Percentiles rank a stretch among this genome's conserved stretches.
phyloP scores from a whole-genome alignment of 331 rosid genomes.

The Spiraea crenata region DNA sequence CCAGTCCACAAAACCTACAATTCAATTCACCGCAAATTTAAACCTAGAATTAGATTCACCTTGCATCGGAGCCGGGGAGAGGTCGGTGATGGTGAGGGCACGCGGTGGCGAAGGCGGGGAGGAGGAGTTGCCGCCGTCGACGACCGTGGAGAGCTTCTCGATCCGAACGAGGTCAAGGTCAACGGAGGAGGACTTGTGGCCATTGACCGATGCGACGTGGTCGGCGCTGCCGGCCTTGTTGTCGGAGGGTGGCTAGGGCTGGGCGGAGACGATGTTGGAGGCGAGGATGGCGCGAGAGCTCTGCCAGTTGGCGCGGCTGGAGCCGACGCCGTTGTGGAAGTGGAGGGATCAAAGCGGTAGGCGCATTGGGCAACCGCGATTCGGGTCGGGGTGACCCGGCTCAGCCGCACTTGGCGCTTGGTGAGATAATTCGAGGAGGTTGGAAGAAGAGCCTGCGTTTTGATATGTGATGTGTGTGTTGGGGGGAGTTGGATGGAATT shows the following conservation, averaged over 20 bases:
- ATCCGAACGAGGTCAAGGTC: slow-evolving; percentile 69
- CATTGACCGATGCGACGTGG: slow-evolving; percentile 56
- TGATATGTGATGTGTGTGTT: background rate
- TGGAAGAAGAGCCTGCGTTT: slow-evolving; percentile 62
- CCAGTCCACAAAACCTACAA: too few species aligned
- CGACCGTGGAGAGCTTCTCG: slow-evolving; percentile 25
- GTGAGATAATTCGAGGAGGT: slow-evolving; percentile 41
- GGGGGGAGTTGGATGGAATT: background rate
- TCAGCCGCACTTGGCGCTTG: background rate
- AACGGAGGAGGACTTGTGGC: slow-evolving; percentile 53
- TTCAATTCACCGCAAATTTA: too few species aligned
- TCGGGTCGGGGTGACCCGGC: slow-evolving; percentile 27
- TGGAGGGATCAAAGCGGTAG: slow-evolving; percentile 41
- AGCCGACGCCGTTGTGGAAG: slow-evolving; percentile 44
- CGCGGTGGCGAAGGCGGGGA: slow-evolving; percentile 51
- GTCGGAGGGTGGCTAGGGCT: slow-evolving; percentile 38
- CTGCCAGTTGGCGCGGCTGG: slow-evolving; percentile 78
- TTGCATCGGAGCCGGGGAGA: slow-evolving; percentile 92
- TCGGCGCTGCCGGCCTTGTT: slow-evolving; percentile 23
- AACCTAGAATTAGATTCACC: too few species aligned
- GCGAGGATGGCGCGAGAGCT: slow-evolving; percentile 85
- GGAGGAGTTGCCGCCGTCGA: slow-evolving; percentile 25
- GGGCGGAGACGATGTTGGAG: slow-evolving; percentile 58
- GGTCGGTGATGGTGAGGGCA: slow-evolving; percentile 79
- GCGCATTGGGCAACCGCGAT: slow-evolving; percentile 38